A percentile compares a stretch with the other conserved stretches of the same genome.
phyloP scores from a whole-genome alignment of 176 grass and related monocot species.

The Alloteropsis semialata region DNA sequence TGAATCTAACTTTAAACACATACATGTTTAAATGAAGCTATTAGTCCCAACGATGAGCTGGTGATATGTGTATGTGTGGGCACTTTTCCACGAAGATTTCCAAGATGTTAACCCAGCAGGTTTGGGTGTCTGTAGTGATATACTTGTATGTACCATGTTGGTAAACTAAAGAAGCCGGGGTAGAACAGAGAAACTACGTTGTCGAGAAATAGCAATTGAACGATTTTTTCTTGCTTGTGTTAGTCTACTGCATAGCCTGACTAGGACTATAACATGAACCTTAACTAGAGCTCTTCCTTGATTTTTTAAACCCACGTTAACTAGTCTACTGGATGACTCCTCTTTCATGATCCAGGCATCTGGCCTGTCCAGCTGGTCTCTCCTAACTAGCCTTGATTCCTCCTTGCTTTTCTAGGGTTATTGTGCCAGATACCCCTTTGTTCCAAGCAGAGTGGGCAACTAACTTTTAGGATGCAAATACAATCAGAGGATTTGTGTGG shows the following conservation, averaged over 20 bases:
- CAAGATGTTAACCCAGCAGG: background rate
- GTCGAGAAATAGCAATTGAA: background rate
- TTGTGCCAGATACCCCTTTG: background rate
- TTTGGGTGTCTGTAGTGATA: background rate
- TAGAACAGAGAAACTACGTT: background rate
- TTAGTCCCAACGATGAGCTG: too few species aligned
- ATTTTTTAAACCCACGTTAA: too few species aligned
- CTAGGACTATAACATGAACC: too few species aligned
- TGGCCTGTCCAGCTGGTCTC: background rate
- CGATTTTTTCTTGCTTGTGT: background rate
- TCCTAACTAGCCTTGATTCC: background rate
- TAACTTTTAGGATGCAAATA: background rate
- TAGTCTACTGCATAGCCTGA: background rate
- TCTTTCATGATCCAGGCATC: too few species aligned
- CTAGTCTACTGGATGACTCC: too few species aligned
- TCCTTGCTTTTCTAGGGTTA: background rate
- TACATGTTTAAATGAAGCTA: too few species aligned
- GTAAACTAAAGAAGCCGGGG: background rate
- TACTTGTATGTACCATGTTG: background rate
- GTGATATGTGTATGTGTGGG: too few species aligned
- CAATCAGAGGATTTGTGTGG: background rate
- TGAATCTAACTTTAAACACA: too few species aligned
- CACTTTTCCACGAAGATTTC: background rate
- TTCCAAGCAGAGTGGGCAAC: background rate
- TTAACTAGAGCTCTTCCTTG: too few species aligned